Percentiles rank a stretch among this genome's conserved stretches.
These are phyloP conservation scores for Larix sibirica DNA, from an alignment of 83 land plant genomes.

Conservation along the genomic window DNA sequence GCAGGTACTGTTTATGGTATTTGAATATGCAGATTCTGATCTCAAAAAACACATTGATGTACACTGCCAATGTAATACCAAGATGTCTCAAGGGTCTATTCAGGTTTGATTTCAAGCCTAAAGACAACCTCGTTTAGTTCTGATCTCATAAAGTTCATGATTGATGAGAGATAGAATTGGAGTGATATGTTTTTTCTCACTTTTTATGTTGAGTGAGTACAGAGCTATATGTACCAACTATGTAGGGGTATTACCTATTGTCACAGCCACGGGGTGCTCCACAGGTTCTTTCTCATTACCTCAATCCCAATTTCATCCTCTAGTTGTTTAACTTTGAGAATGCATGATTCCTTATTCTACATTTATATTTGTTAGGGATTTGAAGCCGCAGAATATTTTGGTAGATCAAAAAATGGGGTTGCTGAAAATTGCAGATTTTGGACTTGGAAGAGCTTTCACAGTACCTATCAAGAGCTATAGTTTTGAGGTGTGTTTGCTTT, in stretches of 20 bases:
- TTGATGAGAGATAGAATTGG: background rate
- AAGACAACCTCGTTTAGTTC: too few relatives aligned
- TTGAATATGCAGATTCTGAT: slow-evolving; percentile 93
- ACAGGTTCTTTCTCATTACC: slow-evolving; percentile 39
- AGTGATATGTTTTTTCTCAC: background rate
- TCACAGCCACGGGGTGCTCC: slow-evolving; percentile 93
- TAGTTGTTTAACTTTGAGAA: background rate
- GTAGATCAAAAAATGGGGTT: slow-evolving; percentile 44
- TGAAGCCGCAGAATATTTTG: slow-evolving; percentile 54
- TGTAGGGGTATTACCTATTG: slow-evolving; percentile 92
- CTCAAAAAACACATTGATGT: slow-evolving; percentile 82
- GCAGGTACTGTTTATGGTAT: slow-evolving; percentile 83
- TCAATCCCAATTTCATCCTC: background rate
- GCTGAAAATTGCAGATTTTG: slow-evolving; percentile 56
- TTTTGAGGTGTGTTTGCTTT: slow-evolving; percentile 31
- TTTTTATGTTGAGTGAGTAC: background rate
- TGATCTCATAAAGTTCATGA: background rate
- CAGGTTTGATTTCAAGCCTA: slow-evolving; percentile 41
- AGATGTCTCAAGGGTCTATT: slow-evolving; percentile 39
- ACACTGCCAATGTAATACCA: slow-evolving; percentile 43
- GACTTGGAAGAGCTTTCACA: slow-evolving; percentile 55
- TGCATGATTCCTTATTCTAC: background rate
- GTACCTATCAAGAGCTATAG: slow-evolving; percentile 54
- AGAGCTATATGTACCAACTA: slow-evolving; percentile 79
- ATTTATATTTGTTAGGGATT: slow-evolving; percentile 27